Percentiles rank a stretch among this genome's conserved stretches.
Evolutionary conservation across 371 early-diverging fungal species (phyloP).

Genomic region (Haplosporangium sp.): DNA sequence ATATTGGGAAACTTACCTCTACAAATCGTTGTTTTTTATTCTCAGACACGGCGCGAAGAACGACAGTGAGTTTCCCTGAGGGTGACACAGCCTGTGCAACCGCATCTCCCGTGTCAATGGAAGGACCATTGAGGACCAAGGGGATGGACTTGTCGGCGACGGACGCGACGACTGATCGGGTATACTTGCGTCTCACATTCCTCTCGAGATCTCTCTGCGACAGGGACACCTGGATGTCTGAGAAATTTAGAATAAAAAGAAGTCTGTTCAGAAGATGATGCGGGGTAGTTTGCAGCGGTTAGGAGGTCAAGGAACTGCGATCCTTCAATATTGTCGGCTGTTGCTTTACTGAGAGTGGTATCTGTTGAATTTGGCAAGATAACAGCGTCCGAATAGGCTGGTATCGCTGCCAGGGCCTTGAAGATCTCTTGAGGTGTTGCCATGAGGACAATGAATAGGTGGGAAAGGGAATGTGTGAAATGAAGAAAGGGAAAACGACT

Average conservation of each 20-base stretch:
- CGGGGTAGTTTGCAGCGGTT: no score
- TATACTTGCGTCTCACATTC: slow-evolving; percentile 56
- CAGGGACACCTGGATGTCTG: slow-evolving; percentile 48
- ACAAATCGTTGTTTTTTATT: slow-evolving; percentile 59
- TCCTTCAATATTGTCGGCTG: not conserved
- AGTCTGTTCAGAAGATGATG: not conserved
- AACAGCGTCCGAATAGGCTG: slow-evolving; percentile 53
- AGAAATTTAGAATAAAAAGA: not conserved
- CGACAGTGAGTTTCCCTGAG: slow-evolving; percentile 23
- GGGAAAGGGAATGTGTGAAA: slow-evolving; percentile 3
- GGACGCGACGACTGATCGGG: slow-evolving; percentile 45
- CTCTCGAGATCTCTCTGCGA: slow-evolving; percentile 63
- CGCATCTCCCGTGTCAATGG: slow-evolving; percentile 43
- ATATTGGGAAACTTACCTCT: slow-evolving; percentile 45
- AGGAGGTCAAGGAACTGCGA: not conserved
- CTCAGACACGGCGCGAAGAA: slow-evolving; percentile 47
- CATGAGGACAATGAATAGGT: slow-evolving; percentile 20
- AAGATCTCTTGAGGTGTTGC: slow-evolving; percentile 51
- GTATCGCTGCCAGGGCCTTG: slow-evolving; percentile 51
- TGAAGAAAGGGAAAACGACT: not conserved
- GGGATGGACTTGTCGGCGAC: slow-evolving; percentile 19
- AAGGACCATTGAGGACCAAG: slow-evolving; percentile 40
- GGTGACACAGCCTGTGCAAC: slow-evolving; percentile 46
- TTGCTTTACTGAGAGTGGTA: slow-evolving; percentile 32
- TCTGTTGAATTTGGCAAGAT: slow-evolving; percentile 48